Base-by-base conservation (phyloP, 2,329 filamentous ascomycete genomes). In the Whalleya microplaca region DNA sequence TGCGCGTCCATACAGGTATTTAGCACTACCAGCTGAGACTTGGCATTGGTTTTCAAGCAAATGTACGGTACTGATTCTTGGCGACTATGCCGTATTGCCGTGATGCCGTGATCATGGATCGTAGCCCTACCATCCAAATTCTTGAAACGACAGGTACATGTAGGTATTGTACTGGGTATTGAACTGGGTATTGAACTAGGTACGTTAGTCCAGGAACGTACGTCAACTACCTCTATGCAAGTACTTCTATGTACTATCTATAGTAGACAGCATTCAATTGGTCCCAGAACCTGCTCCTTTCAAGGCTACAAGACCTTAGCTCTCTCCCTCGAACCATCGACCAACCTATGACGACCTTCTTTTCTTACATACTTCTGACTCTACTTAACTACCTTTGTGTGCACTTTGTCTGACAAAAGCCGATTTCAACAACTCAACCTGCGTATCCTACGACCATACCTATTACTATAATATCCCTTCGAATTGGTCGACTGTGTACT, bases 81-180 rank as follows among this genome's bases (percentile, higher is more conserved):
- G 23, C 23, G 4, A 9, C 23, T 27, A 29, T 56, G 56, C 56
- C 56, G 56, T 41, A 52, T 58, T 58, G 41, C 56, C 56, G 56
- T 58, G 45, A 19, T 21, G 21, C 46, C 23, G 14, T 37, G 32
- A 37, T 53, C 47, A 8, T 44, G 23, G 21, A 5, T 47, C 32
- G 32, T 12, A 37, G 32, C 32, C 32, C 32, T 37, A 16, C 32
- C 32, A 3, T 37, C 9, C 12, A 19, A 18, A 23, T 48, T 27
- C 41, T 18, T 41, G 49, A 18, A 41, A 41, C 37, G 43, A 48
- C 14, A 44, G 20, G 44, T 41, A 21, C 27, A 37, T 21, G 18
- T 41, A n/a, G 16, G n/a, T 7, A 37, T n/a, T n/a, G n/a, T n/a
- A n/a, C n/a, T n/a, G n/a, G n/a, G n/a, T n/a, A n/a, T n/a, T n/a